Conservation (phyloP, 2,329 filamentous ascomycete genomes). For the Chaetomium strumarium region DNA sequence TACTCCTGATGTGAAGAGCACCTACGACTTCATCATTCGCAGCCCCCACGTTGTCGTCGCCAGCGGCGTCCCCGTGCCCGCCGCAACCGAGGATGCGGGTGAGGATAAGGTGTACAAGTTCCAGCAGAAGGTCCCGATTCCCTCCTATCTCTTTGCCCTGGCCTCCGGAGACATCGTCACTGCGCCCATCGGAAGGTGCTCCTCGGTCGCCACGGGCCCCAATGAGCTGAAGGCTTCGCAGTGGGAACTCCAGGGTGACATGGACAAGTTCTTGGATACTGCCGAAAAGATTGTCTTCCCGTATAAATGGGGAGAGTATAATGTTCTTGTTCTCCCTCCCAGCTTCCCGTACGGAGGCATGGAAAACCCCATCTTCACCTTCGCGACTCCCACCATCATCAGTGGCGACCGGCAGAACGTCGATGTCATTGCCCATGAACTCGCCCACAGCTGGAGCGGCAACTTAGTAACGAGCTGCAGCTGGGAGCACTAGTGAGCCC, state of each 20-base stretch:
- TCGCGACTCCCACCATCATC: constrained; percentile 90
- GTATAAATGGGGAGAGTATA: constrained; percentile 93
- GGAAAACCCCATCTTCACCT: constrained; percentile 93
- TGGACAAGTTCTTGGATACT: constrained; percentile 84
- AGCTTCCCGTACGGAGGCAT: constrained; percentile 87
- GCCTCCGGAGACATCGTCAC: constrained; percentile 79
- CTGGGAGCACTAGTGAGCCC: constrained; percentile 69
- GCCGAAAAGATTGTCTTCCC: constrained; percentile 78
- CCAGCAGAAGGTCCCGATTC: constrained; percentile 86
- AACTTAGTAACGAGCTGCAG: constrained; percentile 74
- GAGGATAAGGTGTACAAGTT: constrained; percentile 71
- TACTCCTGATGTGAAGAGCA: constrained; percentile 96
- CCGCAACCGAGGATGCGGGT: constrained; percentile 42
- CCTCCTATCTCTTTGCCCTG: constrained; percentile 90
- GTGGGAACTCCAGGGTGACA: constrained; percentile 87
- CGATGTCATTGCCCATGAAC: constrained; percentile 89
- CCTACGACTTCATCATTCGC: constrained; percentile 80
- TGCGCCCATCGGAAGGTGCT: constrained; percentile 80
- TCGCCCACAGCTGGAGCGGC: constrained; percentile 76
- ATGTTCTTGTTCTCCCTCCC: constrained; percentile 81
- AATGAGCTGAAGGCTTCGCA: constrained; percentile 79
- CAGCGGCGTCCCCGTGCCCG: constrained; percentile 63
- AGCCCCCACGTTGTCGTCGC: constrained; percentile 88
- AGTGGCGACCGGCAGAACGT: constrained; percentile 87
- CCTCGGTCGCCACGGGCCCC: constrained; percentile 78